Base-by-base conservation (phyloP, 2,329 filamentous ascomycete species). In the Colletotrichum musae region DNA sequence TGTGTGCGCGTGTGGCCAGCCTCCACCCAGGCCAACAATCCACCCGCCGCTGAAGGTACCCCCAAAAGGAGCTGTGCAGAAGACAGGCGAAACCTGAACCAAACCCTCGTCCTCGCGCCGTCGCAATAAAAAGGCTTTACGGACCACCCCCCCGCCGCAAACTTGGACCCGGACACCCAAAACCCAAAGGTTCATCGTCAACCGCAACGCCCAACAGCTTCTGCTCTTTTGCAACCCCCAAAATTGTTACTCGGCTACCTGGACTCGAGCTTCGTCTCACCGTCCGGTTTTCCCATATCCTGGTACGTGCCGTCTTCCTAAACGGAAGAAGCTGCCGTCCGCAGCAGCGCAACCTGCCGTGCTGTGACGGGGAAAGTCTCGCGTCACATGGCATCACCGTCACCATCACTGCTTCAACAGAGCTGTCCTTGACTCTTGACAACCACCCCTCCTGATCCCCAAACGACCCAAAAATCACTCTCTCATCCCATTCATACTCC, bases 111-210 rank as follows among this genome's bases (percentile, higher is more conserved):
- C 67, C 67, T 69, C 67, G n/a, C 58, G 51, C 62, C 59, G 62
- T 70, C 57, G 56, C 56, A 70, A 70, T 70, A 70, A 70, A 68
- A 70, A 67, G 63, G 43, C 57, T 68, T 58, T 64, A 48, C 56
- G 45, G 18, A 43, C 47, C 32, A 7, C 32, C 36, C 67, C 48
- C 56, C 66, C 54, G 32, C 61, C 54, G 59, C 61, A 69, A 36
- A 45, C 18, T 65, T 58, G 43, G 28, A 43, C 56, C 16, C 16
- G 21, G 28, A 60, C 67, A 67, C 36, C 57, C 32, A 36, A 67
- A 56, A 56, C 43, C 50, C 57, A 60, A 36, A 69, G 62, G 67
- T 66, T 67, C 51, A 69, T 26, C 56, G 43, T 57, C 67, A 70
- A 67, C 56, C 62, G 16, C 56, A 70, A 32, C 50, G 24, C 54